Conservation (phyloP, 495 filamentous ascomycete genomes). For the Chaetomium fimeti region DNA sequence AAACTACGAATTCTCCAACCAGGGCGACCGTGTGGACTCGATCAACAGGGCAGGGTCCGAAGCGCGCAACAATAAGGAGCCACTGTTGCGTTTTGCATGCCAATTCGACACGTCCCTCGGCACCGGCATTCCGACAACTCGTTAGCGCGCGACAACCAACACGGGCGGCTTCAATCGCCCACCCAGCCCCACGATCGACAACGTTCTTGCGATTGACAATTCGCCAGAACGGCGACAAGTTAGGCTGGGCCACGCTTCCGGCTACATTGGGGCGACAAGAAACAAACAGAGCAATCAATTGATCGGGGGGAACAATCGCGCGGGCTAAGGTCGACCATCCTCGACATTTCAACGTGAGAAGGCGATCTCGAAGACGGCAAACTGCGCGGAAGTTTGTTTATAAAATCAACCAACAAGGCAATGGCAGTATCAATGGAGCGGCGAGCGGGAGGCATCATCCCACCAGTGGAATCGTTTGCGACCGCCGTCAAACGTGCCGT, state of each 20-base stretch:
- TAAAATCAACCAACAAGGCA: not conserved
- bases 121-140: not conserved
- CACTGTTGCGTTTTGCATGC: not conserved
- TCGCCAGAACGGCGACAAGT: not conserved
- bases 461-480: slow-evolving; percentile 3
- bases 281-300: not conserved
- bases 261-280: not conserved
- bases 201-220: not conserved
- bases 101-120: not conserved
- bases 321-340: not conserved
- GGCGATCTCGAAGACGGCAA: not conserved
- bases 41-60: not conserved
- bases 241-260: not conserved
- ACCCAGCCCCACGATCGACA: slow-evolving; percentile 3
- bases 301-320: not conserved
- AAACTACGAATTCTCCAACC: not conserved
- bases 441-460: not conserved
- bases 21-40: not conserved
- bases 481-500: slow-evolving; percentile 22
- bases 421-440: slow-evolving; percentile 16
- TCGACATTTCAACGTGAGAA: not conserved
- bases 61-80: not conserved
- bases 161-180: not conserved
- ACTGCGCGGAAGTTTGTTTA: not conserved
- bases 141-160: not conserved